Evolutionary conservation across 2,329 filamentous ascomycete genomes (phyloP).

Genomic region (Neopestalotiopsis sp.): DNA sequence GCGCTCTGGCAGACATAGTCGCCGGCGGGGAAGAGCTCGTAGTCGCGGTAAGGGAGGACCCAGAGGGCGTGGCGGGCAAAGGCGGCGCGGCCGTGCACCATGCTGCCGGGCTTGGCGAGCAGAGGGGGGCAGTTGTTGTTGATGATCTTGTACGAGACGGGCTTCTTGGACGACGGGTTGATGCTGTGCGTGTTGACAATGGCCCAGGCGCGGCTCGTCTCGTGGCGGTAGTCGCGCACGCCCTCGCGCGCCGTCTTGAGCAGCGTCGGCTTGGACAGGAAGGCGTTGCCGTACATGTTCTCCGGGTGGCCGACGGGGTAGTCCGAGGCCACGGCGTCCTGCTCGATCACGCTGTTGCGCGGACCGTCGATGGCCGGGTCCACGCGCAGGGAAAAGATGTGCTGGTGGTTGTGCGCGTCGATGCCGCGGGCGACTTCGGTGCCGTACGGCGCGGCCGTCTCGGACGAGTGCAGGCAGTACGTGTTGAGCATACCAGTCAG

Average conservation of each 20-base stretch:
- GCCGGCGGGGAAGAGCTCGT: slow-evolving; percentile 56
- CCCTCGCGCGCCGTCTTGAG: slow-evolving; percentile 47
- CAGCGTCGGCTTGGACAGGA: slow-evolving; percentile 46
- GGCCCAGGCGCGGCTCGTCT: slow-evolving; percentile 35
- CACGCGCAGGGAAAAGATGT: slow-evolving; percentile 69
- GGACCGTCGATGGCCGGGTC: slow-evolving; percentile 66
- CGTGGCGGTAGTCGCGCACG: slow-evolving; percentile 64
- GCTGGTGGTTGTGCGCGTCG: slow-evolving; percentile 73
- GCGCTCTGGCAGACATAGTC: slow-evolving; percentile 59
- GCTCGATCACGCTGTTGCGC: slow-evolving; percentile 54
- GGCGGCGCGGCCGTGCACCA: slow-evolving; percentile 46
- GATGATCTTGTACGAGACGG: slow-evolving; percentile 55
- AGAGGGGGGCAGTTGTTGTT: slow-evolving; percentile 52
- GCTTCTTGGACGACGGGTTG: slow-evolving; percentile 54
- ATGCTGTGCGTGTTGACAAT: slow-evolving; percentile 52
- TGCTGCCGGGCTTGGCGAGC: slow-evolving; percentile 50
- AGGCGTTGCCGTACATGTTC: slow-evolving; percentile 56
- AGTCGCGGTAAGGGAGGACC: slow-evolving; percentile 55
- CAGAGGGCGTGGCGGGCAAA: slow-evolving; percentile 54
- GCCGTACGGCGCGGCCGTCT: slow-evolving; percentile 49
- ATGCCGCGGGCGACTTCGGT: slow-evolving; percentile 69
- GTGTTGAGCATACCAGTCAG: slow-evolving; percentile 26
- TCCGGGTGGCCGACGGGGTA: slow-evolving; percentile 42
- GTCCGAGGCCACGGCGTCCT: slow-evolving; percentile 60
- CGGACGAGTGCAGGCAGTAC: slow-evolving; percentile 25